Evolutionary conservation across 352 stramenopile species (phyloP).

Genomic region (Pythium sukuiense): DNA sequence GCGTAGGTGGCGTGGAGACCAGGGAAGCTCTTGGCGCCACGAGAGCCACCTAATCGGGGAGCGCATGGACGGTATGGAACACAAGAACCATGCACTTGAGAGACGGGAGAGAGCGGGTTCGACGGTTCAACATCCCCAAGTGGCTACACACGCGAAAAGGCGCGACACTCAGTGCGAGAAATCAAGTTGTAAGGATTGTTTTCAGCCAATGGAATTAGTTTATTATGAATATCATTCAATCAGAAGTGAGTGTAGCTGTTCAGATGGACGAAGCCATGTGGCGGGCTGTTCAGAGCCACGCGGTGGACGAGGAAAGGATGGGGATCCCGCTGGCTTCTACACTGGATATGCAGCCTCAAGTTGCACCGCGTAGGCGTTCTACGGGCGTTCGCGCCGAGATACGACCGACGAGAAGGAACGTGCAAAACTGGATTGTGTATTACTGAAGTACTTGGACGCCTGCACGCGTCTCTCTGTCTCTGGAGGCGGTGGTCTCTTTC

Average conservation of each 20-base stretch:
- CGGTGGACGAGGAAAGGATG: no score
- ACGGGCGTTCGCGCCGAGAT: neutral
- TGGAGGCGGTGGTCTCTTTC: neutral
- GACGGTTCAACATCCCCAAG: constrained; percentile 5
- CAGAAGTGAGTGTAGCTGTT: neutral
- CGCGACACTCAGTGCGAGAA: constrained; percentile 1
- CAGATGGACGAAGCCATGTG: no score
- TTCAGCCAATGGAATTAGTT: neutral
- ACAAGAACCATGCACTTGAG: neutral
- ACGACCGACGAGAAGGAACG: neutral
- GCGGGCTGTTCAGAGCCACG: no score
- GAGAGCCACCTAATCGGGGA: neutral
- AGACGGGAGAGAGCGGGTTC: constrained; percentile 4
- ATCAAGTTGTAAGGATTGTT: neutral
- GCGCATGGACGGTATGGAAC: no score
- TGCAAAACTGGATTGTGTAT: constrained; percentile 2
- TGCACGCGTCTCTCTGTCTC: neutral
- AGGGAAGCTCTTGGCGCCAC: neutral
- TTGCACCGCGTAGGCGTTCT: neutral
- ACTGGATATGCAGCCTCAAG: neutral
- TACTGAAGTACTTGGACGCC: neutral
- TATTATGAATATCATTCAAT: constrained; percentile 3
- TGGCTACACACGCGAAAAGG: constrained; percentile 2
- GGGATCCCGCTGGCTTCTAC: neutral
- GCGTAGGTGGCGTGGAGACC: neutral